Percentiles rank a stretch among this genome's conserved stretches.
phyloP scores from a whole-genome alignment of 2,329 filamentous ascomycete species.

The Fusarium sarcochroum region DNA sequence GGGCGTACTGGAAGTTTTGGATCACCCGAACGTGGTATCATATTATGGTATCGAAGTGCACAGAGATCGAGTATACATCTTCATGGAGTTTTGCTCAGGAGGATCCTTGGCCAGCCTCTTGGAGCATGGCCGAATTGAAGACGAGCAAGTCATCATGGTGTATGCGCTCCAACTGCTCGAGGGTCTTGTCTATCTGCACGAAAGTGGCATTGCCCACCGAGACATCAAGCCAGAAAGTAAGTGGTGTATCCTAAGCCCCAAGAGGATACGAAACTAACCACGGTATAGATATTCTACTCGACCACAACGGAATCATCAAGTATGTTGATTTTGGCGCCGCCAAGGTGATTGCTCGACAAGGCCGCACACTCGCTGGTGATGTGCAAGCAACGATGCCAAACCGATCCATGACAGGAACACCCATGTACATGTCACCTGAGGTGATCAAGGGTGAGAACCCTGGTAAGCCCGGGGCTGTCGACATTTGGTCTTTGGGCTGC shows the following conservation, averaged over 20 bases:
- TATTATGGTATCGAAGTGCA: conserved; percentile 99
- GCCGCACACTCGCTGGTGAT: conserved; percentile 81
- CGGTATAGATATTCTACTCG: conserved; percentile 85
- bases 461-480: conserved; percentile 87
- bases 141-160: conserved; percentile 97
- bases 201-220: conserved; percentile 91
- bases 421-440: conserved; percentile 99
- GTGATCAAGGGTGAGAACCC: conserved; percentile 92
- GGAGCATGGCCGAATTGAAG: conserved; percentile 96
- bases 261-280: conserved; percentile 32
- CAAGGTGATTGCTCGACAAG: conserved; percentile 95
- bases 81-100: conserved; percentile 99
- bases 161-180: conserved; percentile 95
- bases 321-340: conserved; percentile 99
- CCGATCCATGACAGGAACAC: conserved; percentile 95
- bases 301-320: conserved; percentile 98
- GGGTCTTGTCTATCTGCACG: conserved; percentile 92
- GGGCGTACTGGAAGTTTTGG: conserved; percentile 93
- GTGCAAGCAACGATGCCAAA: conserved; percentile 75
- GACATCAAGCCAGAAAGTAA: conserved; percentile 98
- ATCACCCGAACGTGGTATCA: conserved; percentile 97
- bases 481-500: conserved; percentile 97
- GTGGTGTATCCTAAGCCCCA: conserved; percentile 53
- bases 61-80: conserved; percentile 99
- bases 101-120: conserved; percentile 90